Evolutionary conservation across 2,329 filamentous ascomycete species (phyloP).

Genomic region (Penicillium corylophilum): DNA sequence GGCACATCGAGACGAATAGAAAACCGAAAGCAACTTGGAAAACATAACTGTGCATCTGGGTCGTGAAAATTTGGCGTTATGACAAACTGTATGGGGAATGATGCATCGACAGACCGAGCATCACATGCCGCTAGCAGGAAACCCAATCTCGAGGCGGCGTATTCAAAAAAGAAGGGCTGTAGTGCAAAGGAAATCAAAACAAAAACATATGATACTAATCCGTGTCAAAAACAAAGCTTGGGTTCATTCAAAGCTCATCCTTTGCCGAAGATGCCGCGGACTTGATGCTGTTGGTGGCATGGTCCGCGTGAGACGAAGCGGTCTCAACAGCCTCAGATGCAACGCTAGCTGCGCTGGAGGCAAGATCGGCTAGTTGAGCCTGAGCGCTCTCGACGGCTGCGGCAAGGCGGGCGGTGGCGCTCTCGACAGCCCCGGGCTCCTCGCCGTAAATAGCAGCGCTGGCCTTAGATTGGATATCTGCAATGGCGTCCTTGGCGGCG

Average conservation of each 20-base stretch:
- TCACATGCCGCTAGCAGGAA: constrained; percentile 10
- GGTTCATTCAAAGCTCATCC: constrained; percentile 24
- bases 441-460: constrained; percentile 58
- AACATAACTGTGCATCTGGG: constrained; percentile 26
- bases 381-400: constrained; percentile 38
- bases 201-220: neutral
- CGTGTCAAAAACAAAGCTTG: neutral
- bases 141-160: constrained; percentile 3
- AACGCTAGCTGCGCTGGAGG: constrained; percentile 33
- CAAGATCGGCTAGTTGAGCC: constrained; percentile 32
- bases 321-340: constrained; percentile 36
- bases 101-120: constrained; percentile 21
- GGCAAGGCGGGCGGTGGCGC: constrained; percentile 30
- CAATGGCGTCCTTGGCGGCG: constrained; percentile 54
- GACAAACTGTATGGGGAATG: constrained; percentile 39
- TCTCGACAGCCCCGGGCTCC: constrained; percentile 37
- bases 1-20: constrained; percentile 1
- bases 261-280: constrained; percentile 39
- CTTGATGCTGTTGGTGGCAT: constrained; percentile 48
- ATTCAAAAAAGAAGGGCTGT: constrained; percentile 6
- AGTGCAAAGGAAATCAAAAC: constrained; percentile 10
- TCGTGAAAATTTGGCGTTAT: constrained; percentile 27
- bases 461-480: constrained; percentile 55
- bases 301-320: constrained; percentile 45
- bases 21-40: constrained; percentile 10